A percentile compares a stretch with the other conserved stretches of the same genome.
Evolutionary conservation across 768 basidiomycete species (phyloP).

Genomic region (Xerocomellus chrysenteron): DNA sequence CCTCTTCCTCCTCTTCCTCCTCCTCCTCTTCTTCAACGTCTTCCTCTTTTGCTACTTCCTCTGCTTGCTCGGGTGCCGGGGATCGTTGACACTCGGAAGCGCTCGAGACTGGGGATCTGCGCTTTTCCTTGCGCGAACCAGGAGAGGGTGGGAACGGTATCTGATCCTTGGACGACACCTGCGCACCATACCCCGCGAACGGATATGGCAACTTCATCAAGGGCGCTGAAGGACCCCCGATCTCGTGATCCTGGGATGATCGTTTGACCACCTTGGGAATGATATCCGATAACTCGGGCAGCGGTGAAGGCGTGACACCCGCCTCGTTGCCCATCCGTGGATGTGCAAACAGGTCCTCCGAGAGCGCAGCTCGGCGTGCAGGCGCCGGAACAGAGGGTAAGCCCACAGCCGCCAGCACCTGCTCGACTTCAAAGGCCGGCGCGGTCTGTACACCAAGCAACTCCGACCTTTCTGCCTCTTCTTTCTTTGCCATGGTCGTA

Average conservation of each 20-base stretch:
- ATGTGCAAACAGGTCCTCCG: constrained; percentile 63
- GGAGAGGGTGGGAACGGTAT: constrained; percentile 79
- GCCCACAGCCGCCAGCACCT: constrained; percentile 57
- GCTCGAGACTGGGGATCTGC: constrained; percentile 28
- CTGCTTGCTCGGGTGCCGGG: constrained; percentile 28
- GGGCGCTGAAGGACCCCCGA: constrained; percentile 40
- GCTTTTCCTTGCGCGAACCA: constrained; percentile 40
- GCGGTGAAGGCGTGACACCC: constrained; percentile 20
- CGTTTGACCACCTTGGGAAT: constrained; percentile 49
- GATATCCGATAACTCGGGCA: constrained; percentile 37
- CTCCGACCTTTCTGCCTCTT: constrained; percentile 19
- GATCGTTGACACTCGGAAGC: constrained; percentile 31
- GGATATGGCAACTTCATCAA: constrained; percentile 66
- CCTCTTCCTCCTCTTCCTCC: constrained; percentile 36
- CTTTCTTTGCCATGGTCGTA: constrained; percentile 34
- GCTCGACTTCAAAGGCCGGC: constrained; percentile 50
- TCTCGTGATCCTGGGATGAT: constrained; percentile 46
- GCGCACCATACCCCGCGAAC: constrained; percentile 60
- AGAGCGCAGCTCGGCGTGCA: constrained; percentile 57
- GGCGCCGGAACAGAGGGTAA: constrained; percentile 50
- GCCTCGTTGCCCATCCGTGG: constrained; percentile 36
- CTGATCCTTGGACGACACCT: constrained; percentile 58
- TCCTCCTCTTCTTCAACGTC: constrained; percentile 6
- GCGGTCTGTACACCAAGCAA: constrained; percentile 30
- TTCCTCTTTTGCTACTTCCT: constrained; percentile 22